Evolutionary conservation across 2,329 filamentous ascomycete genomes (phyloP).

Genomic region (Endocalyx cinctus): DNA sequence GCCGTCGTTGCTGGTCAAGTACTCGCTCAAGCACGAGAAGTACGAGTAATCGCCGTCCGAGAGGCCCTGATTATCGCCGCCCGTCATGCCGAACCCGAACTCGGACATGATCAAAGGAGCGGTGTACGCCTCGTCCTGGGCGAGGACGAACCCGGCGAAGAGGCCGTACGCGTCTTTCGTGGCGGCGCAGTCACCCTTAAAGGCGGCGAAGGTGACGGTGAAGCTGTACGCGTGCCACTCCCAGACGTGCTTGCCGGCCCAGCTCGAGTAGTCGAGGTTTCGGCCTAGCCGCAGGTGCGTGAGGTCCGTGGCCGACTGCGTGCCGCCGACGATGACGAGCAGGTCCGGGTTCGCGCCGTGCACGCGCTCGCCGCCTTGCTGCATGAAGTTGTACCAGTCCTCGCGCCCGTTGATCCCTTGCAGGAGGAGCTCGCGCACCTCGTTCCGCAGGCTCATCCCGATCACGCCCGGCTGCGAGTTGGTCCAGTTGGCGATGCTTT

Average conservation of each 20-base stretch:
- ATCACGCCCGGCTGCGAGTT: conserved; percentile 43
- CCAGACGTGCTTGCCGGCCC: conserved; percentile 52
- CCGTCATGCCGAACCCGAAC: conserved; percentile 50
- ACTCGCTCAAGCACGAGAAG: conserved; percentile 46
- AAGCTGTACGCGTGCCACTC: conserved; percentile 57
- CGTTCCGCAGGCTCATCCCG: conserved; percentile 54
- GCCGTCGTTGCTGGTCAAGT: conserved; percentile 51
- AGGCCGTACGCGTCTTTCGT: conserved; percentile 40
- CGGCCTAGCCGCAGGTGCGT: conserved; percentile 33
- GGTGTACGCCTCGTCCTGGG: conserved; percentile 41
- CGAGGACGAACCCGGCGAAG: conserved; percentile 48
- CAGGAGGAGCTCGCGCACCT: conserved; percentile 44
- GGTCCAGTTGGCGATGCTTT: conserved; percentile 48
- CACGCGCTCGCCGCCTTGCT: conserved; percentile 42
- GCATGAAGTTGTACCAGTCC: conserved; percentile 48
- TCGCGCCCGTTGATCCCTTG: conserved; percentile 40
- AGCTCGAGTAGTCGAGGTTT: conserved; percentile 39
- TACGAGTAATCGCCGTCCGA: conserved; percentile 42
- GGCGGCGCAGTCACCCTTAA: conserved; percentile 37
- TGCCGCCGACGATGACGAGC: conserved; percentile 50
- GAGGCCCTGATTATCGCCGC: conserved; percentile 36
- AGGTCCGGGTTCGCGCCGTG: conserved; percentile 48
- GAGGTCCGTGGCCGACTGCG: conserved; percentile 50
- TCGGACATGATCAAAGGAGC: conserved; percentile 55
- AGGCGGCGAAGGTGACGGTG: conserved; percentile 42